Conservation (phyloP, 2,329 filamentous ascomycete genomes). For the Celoporthe dispersa region DNA sequence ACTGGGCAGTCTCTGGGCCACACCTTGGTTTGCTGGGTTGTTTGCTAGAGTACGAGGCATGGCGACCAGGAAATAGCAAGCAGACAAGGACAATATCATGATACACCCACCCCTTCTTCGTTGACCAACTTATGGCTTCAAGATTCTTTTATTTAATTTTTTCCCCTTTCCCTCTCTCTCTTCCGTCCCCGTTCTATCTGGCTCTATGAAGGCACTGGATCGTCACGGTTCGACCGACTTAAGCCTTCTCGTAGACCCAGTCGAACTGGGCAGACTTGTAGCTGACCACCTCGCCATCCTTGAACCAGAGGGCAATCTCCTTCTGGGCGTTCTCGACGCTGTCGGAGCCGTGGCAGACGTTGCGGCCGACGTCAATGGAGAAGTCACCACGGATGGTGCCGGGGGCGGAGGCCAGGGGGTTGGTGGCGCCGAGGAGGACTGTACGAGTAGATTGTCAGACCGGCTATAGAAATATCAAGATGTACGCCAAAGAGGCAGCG, state of each 20-base stretch:
- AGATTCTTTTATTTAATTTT: neutral
- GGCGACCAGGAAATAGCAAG: constrained; percentile 11
- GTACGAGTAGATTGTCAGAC: constrained; percentile 29
- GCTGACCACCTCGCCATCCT: constrained; percentile 78
- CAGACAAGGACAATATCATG: neutral
- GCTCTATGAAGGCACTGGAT: constrained; percentile 13
- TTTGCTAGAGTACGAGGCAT: constrained; percentile 49
- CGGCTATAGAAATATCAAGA: too few species aligned
- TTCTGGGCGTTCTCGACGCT: constrained; percentile 98
- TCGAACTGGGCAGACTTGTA: constrained; percentile 85
- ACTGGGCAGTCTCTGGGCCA: constrained; percentile 80
- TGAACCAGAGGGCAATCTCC: constrained; percentile 99
- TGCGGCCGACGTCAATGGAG: constrained; percentile 63
- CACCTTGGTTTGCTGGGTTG: constrained; percentile 85
- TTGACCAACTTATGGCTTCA: neutral
- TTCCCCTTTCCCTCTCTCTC: constrained; percentile 16
- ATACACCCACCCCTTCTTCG: too few species aligned
- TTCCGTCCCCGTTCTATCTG: constrained; percentile 32
- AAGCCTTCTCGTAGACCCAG: constrained; percentile 96
- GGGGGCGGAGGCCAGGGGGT: constrained; percentile 90
- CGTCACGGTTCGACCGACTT: constrained; percentile 34
- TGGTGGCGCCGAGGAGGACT: constrained; percentile 97
- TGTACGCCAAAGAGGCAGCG: too few species aligned
- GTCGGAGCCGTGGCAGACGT: constrained; percentile 93
- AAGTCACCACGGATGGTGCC: constrained; percentile 98